A percentile compares a stretch with the other conserved stretches of the same genome.
Evolutionary conservation across 805 yeast genomes (phyloP).

Genomic region (Huiozyma sinensis): DNA sequence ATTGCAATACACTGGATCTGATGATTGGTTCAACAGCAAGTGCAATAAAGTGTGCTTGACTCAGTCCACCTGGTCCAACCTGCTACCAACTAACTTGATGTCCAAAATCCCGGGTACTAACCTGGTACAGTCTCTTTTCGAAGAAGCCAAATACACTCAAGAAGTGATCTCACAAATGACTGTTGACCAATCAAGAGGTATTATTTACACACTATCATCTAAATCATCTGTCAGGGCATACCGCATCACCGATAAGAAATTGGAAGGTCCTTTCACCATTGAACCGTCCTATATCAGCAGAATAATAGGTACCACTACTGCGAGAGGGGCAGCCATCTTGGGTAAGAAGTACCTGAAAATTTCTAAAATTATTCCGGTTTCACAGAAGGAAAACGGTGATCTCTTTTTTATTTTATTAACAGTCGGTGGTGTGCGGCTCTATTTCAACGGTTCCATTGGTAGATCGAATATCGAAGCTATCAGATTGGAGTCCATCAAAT

Average conservation of each 20-base stretch:
- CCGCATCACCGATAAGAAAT: constrained; percentile 34
- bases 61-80: constrained; percentile 44
- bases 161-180: constrained; percentile 56
- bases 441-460: constrained; percentile 34
- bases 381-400: constrained; percentile 54
- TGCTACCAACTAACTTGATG: constrained; percentile 35
- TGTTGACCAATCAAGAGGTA: constrained; percentile 66
- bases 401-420: constrained; percentile 72
- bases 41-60: constrained; percentile 80
- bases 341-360: constrained; percentile 47
- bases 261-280: constrained; percentile 33
- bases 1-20: constrained; percentile 68
- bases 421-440: constrained; percentile 72
- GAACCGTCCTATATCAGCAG: constrained; percentile 30
- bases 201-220: constrained; percentile 73
- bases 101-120: constrained; percentile 30
- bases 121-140: constrained; percentile 28
- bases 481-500: constrained; percentile 42
- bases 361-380: constrained; percentile 33
- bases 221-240: constrained; percentile 76
- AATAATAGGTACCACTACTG: constrained; percentile 34
- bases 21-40: constrained; percentile 77
- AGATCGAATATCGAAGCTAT: constrained; percentile 30
- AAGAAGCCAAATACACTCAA: constrained; percentile 28
- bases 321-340: constrained; percentile 44